Evolutionary conservation across 2,329 filamentous ascomycete genomes (phyloP), one percentile per base, ranked within the genome.

Genomic region (Arthrobotrys iridis): DNA sequence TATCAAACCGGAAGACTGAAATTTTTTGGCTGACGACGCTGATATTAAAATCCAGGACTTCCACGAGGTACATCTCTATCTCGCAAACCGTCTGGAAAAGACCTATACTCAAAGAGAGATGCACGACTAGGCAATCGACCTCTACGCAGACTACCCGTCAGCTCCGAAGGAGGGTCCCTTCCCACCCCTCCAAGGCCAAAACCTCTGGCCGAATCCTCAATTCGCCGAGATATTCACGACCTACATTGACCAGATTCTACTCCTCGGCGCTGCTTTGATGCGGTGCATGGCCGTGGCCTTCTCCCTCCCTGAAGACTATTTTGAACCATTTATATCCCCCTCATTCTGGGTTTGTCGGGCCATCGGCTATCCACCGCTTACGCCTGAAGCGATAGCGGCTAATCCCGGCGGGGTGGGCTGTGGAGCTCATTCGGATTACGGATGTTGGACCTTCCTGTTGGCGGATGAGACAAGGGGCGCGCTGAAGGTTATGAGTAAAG

Each of bases 361-460:
- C n/a, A 79, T 80, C 24, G 81, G 80, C 6, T 79, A 79, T 30
- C 79, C 78, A 26, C 77, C 59, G 28, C 77, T 73, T 2, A 68
- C 58, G 13, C 10, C 18, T 11, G 40, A 22, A 15, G 71, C 57
- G 13, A 46, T 63, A n/a, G 70, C 68, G 1, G 35, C 50, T 1
- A 78, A 79, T 5, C 73, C 77, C 1, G 74, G 70, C 0, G 81
- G 82, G 4, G 80, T 83, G 22, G 83, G 81, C 11, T 84, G 83
- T 66, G 83, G 83, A 55, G 82, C 80, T 40, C 81, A 82, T 48
- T 83, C 82, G 22, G 84, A 85, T 77, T 85, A 85, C 76, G 84
- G 84, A 33, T 84, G 83, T 68, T 81, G 85, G 3, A 85, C 84
- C 0, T 82, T 85, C 3, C 81, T 85, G 2, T 81, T 85, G 7